Conservation (phyloP, 225 moss, liverwort and hornwort species). For the Antitrichia curtipendula region DNA sequence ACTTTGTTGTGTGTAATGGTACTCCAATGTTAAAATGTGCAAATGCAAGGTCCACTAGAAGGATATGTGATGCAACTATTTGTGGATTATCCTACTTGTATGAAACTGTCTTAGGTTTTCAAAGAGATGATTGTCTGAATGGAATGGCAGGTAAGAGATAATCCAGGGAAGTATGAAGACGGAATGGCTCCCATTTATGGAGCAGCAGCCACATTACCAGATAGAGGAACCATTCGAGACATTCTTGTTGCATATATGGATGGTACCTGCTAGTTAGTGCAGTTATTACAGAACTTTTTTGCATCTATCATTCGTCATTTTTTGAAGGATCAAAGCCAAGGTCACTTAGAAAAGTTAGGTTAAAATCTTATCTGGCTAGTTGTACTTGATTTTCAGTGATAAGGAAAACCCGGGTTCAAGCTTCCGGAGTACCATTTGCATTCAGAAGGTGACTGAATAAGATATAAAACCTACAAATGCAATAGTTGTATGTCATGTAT, state of each 20-base stretch:
- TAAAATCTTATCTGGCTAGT: not conserved
- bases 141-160: constrained; percentile 51
- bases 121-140: not conserved
- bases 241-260: constrained; percentile 93
- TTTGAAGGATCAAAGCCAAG: not conserved
- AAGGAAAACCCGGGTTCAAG: not conserved
- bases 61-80: not conserved
- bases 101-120: not conserved
- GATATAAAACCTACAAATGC: not conserved
- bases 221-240: constrained; percentile 82
- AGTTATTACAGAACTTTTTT: not conserved
- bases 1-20: not conserved
- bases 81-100: not conserved
- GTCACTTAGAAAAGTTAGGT: not conserved
- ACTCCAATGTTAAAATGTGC: not conserved
- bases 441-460: not conserved
- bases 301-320: not conserved
- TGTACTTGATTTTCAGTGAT: not conserved
- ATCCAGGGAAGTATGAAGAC: constrained; percentile 80
- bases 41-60: not conserved
- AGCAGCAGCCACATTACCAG: constrained; percentile 88
- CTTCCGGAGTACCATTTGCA: not conserved
- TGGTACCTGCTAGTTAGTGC: constrained; percentile 46
- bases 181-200: constrained; percentile 99
- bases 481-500: not conserved